Base-by-base conservation (phyloP, 2,329 filamentous ascomycete species). In the Aspergillus spinulosporus region DNA sequence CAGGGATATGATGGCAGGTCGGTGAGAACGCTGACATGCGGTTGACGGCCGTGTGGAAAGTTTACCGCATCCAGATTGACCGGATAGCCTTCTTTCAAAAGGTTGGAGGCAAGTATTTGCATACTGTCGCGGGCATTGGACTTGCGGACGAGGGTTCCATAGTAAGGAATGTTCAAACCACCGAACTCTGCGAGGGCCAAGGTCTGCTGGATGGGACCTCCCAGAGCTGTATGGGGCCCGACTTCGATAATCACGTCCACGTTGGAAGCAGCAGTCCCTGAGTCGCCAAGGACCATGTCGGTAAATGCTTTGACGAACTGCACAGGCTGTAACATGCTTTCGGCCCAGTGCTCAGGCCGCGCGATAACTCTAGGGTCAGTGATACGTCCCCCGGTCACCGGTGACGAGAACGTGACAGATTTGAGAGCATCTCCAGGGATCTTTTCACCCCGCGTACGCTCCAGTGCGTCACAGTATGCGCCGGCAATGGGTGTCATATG, bases 211-310 rank as follows among this genome's bases (percentile, higher is more conserved):
- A 66, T 45, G 0, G 74, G 74, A 1, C 70, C 72, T 5, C 60
- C 62, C 4, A 76, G 64, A 1, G 73, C 72, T 5, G 68, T 64
- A 46, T 75, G 73, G 0, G 74, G 72, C 3, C 74, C 71, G 46
- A 72, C 56, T 53, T 74, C 68, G 0, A 73, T 21, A 0, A 54
- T 3, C 2, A 28, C 3, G 2, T 28, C 67, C 14, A 4, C 65
- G 34, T 15, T 69, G 64, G 5, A 29, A 28, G 12, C 42, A 14
- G 8, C 9, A 14, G 43, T 4, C 8, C 11, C 34, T 8, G 26
- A 37, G 15, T 15, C 14, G 3, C 4, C 5, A 12, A 37, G 50
- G 11, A 31, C 5, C n/a, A 46, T 7, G 6, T 36, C 15, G 2
- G 9, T 15, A 15, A 52, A 21, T n/a, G 50, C 50, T 4, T 9